Percentiles rank a stretch among this genome's conserved stretches.
phyloP scores from a whole-genome alignment of 2,329 filamentous ascomycete species.

The Volutella citrinella region DNA sequence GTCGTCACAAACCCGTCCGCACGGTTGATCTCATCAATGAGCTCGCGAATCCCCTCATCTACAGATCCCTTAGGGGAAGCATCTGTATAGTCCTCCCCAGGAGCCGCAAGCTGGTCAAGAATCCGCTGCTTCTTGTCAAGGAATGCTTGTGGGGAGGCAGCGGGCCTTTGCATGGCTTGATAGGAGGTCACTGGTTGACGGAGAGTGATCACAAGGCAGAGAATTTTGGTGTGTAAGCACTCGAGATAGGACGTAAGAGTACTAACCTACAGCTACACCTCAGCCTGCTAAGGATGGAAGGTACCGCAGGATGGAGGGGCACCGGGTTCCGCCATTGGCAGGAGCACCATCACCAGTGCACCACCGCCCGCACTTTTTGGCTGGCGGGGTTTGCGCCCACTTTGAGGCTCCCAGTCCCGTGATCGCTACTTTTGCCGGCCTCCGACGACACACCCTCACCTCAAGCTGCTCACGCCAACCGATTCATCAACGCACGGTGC shows the following conservation, averaged over 20 bases:
- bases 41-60: conserved; percentile 71
- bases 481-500: no score
- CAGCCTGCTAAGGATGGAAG: no score
- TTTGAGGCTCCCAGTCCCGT: conserved; percentile 18
- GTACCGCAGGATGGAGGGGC: no score
- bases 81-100: conserved; percentile 72
- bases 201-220: conserved; percentile 21
- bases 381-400: no score
- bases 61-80: conserved; percentile 86
- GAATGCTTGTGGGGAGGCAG: conserved; percentile 42
- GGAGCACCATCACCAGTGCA: no score
- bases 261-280: no score
- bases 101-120: conserved; percentile 64
- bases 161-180: conserved; percentile 27
- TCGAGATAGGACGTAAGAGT: conserved; percentile 5
- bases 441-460: conserved; percentile 16
- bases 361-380: no score
- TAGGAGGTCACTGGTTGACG: conserved; percentile 11
- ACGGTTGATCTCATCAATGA: conserved; percentile 77
- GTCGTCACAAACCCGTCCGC: conserved; percentile 80
- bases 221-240: conserved; percentile 14
- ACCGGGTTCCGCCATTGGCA: no score
- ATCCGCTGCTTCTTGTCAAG: conserved; percentile 68
- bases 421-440: conserved; percentile 15
- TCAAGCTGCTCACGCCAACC: conserved; percentile 5